phyloP scores from a whole-genome alignment of 2,329 filamentous ascomycete genomes.

The Cryphonectria carpinicola region DNA sequence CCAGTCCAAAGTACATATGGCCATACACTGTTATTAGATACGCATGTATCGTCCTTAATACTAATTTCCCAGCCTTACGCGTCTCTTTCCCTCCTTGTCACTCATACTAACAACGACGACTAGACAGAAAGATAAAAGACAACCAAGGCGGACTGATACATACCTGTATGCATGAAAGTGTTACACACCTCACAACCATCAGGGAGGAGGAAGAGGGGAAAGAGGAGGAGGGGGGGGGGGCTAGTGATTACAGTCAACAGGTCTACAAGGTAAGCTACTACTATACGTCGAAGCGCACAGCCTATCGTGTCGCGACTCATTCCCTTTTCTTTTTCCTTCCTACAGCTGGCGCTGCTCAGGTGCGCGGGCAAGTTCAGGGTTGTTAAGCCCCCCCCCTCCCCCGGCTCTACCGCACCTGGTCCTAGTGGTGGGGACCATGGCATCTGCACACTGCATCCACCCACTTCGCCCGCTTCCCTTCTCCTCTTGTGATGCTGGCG shows the following conservation, averaged over 20 bases:
- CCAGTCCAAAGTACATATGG: too few relatives aligned
- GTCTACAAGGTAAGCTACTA: neutral
- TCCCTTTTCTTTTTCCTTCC: too few relatives aligned
- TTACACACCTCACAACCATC: neutral
- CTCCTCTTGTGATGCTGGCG: neutral
- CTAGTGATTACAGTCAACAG: neutral
- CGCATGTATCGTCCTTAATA: neutral
- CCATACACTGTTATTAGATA: neutral
- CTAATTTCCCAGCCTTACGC: neutral
- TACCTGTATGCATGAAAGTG: neutral
- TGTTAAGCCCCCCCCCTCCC: neutral
- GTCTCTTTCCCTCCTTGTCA: neutral
- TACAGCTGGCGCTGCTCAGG: neutral
- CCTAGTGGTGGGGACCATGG: neutral
- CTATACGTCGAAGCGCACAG: neutral
- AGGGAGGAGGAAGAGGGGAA: neutral
- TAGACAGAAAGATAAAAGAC: neutral
- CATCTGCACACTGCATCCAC: neutral
- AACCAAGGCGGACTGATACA: neutral
- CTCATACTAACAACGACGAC: neutral
- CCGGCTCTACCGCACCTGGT: neutral
- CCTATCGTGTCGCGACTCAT: neutral
- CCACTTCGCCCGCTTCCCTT: neutral
- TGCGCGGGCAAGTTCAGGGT: neutral
- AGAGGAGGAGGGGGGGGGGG: neutral